These are phyloP conservation scores for Aechmea fasciata DNA, from an alignment of 176 grass and related monocot species.

Conservation along the genomic window DNA sequence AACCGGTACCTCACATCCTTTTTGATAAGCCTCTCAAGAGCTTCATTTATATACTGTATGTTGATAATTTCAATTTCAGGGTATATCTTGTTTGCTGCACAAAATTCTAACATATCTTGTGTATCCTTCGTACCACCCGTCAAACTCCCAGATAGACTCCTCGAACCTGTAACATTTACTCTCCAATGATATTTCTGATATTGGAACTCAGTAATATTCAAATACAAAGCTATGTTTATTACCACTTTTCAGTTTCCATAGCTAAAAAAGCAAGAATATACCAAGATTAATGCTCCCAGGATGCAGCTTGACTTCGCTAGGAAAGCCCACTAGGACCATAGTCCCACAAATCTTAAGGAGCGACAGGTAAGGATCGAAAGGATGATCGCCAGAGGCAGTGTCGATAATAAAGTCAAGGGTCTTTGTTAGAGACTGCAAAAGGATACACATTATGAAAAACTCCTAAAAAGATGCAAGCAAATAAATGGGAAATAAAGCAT, in stretches of 20 bases:
- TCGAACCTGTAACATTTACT: constrained; percentile 23
- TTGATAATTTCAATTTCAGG: constrained; percentile 48
- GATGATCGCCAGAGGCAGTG: constrained; percentile 58
- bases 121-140: constrained; percentile 61
- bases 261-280: constrained; percentile 17
- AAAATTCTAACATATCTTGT: constrained; percentile 64
- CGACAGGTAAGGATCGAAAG: constrained; percentile 66
- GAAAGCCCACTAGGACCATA: constrained; percentile 48
- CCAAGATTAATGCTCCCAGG: constrained; percentile 48
- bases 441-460: no score
- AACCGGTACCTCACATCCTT: constrained; percentile 65
- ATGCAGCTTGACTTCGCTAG: constrained; percentile 52
- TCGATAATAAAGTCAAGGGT: constrained; percentile 74
- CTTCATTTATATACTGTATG: constrained; percentile 48
- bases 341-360: constrained; percentile 60
- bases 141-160: constrained; percentile 39
- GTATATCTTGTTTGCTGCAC: constrained; percentile 36
- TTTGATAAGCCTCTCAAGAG: constrained; percentile 51
- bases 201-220: no score
- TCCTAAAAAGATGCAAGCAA: no score
- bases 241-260: not conserved
- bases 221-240: not conserved
- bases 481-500: no score
- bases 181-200: not conserved
- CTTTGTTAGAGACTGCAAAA: constrained; percentile 44